Base-by-base conservation (phyloP, 345 rosid genomes). In the Pugionium dolabratum region DNA sequence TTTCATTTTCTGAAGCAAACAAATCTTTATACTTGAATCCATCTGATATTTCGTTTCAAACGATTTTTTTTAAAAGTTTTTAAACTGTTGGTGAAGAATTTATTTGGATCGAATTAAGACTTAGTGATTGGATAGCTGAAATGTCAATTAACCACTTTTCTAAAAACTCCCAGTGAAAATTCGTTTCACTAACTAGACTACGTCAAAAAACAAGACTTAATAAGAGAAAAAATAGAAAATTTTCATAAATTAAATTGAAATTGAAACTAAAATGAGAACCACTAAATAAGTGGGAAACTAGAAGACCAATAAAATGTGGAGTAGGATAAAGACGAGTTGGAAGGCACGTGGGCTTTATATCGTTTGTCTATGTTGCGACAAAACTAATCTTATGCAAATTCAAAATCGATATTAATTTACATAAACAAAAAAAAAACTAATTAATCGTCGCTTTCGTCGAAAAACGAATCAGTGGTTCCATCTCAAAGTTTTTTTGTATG, bases 321-420 rank as follows among this genome's bases (percentile, higher is more conserved):
- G 53, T 71, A 40, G 46, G 51, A 48, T 64, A 64, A 64, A 71
- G 75, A 64, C 70, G 59, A 64, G 70, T 11, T 45, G 37, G 27
- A 18, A 64, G 49, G 70, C 75, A 64, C 64, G 75, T 71, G 75
- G 55, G 35, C 27, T 62, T 36, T 70, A 56, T 35, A 45, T 71
- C 50, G 27, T 47, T 54, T 54, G 64, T 55, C 51, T 55, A 39
- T 25, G 49, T 62, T 70, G 51, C 69, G 75, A 71, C 69, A 62
- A 70, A 62, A 32, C 31, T 57, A 55, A 31, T 62, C 36, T 54
- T 54, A 62, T 70, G 56, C 62, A 62, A 70, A 30, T 36, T 18
- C 57, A 46, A 18, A 18, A 54, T 54, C 57, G 44, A 26, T 29
- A 56, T 46, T 71, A 37, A 37, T 62, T 55, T 37, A 47, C 51